These are phyloP conservation scores for Climacium dendroides DNA, from an alignment of 225 moss, liverwort and hornwort species.

Conservation along the genomic window DNA sequence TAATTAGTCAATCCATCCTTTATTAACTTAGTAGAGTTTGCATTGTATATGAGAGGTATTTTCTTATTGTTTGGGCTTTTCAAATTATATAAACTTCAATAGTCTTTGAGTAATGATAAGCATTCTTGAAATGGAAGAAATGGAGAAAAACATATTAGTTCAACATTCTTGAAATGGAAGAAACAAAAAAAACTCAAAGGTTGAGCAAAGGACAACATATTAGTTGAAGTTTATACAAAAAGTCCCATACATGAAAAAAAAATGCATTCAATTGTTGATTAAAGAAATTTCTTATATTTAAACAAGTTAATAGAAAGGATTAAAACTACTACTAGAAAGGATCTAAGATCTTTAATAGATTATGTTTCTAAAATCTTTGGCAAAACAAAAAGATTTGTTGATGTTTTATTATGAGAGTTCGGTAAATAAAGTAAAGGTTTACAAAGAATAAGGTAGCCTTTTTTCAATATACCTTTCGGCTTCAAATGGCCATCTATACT, in stretches of 20 bases:
- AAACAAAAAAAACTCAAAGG: accelerated
- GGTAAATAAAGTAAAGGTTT: not conserved
- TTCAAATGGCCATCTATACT: no score
- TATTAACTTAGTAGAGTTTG: not conserved
- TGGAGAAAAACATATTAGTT: no score
- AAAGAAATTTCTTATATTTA: not conserved
- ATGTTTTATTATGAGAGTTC: not conserved
- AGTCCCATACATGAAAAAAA: not conserved
- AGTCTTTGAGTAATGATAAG: not conserved
- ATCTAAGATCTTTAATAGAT: not conserved
- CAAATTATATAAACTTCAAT: not conserved
- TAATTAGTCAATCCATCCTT: not conserved
- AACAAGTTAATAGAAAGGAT: accelerated
- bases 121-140: no score
- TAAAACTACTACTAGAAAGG: no score
- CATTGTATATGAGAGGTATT: accelerated
- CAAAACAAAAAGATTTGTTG: not conserved
- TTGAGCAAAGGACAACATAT: no score
- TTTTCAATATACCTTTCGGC: not conserved
- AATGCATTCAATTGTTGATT: not conserved
- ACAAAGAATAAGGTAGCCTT: not conserved
- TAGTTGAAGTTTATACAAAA: not conserved
- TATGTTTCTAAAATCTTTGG: no score
- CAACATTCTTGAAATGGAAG: no score
- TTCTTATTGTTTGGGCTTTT: not conserved